phyloP scores from a whole-genome alignment of 495 filamentous ascomycete genomes.

The Echria macrotheca region DNA sequence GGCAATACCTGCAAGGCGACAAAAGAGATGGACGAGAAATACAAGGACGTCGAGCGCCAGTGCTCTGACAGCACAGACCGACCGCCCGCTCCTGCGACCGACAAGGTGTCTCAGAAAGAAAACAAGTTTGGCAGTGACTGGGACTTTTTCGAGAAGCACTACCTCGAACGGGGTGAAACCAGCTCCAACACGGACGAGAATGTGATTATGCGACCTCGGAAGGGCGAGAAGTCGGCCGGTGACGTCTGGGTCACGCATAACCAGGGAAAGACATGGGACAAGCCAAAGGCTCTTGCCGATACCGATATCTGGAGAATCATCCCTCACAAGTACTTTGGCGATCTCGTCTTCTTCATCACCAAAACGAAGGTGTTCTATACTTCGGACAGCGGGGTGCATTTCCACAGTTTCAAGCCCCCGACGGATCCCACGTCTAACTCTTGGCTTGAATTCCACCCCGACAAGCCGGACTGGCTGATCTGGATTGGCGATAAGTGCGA shows the following conservation, averaged over 20 bases:
- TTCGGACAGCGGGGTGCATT: slow-evolving; percentile 61
- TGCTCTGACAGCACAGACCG: slow-evolving; percentile 42
- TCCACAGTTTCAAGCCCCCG: slow-evolving; percentile 62
- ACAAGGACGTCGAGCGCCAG: slow-evolving; percentile 53
- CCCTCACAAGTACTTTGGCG: slow-evolving; percentile 71
- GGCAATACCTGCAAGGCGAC: slow-evolving; percentile 72
- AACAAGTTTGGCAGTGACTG: slow-evolving; percentile 48
- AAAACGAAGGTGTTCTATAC: slow-evolving; percentile 69
- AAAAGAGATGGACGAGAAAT: slow-evolving; percentile 49
- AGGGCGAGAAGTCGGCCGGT: slow-evolving; percentile 15
- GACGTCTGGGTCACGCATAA: slow-evolving; percentile 68
- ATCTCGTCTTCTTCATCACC: slow-evolving; percentile 73
- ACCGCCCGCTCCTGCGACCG: slow-evolving; percentile 44
- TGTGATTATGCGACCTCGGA: slow-evolving; percentile 62
- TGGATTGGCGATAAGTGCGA: slow-evolving; percentile 68
- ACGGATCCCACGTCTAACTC: slow-evolving; percentile 21
- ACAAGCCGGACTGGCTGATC: slow-evolving; percentile 77
- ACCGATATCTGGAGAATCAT: slow-evolving; percentile 62
- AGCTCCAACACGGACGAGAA: slow-evolving; percentile 69
- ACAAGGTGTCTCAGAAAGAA: slow-evolving; percentile 53
- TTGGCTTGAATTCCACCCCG: slow-evolving; percentile 70
- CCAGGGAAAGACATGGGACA: slow-evolving; percentile 77
- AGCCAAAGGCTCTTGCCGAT: slow-evolving; percentile 49
- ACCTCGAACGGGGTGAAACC: slow-evolving; percentile 72
- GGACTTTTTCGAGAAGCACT: slow-evolving; percentile 61